Evolutionary conservation across 1,284 basidiomycete genomes (phyloP).

Genomic region (Ceratobasidium sp.): DNA sequence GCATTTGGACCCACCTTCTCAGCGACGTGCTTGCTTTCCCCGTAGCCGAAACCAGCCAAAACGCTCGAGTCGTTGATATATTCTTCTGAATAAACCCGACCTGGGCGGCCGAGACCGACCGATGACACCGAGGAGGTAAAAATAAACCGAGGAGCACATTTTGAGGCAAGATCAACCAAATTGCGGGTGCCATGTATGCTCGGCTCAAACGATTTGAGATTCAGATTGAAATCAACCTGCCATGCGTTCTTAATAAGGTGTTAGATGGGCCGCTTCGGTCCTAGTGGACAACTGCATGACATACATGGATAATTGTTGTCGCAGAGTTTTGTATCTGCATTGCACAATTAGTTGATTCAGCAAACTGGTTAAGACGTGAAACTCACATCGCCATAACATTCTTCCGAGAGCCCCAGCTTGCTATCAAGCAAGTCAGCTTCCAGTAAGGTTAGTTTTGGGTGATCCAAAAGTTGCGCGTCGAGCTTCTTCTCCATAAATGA

Average conservation of each 20-base stretch:
- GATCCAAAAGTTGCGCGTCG: slow-evolving; percentile 2
- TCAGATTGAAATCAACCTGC: slow-evolving; percentile 50
- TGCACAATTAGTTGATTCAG: slow-evolving; percentile 1
- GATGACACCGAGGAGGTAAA: slow-evolving; percentile 48
- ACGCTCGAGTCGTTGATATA: slow-evolving; percentile 27
- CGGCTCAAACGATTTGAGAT: slow-evolving; percentile 48
- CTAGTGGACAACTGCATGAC: slow-evolving; percentile 8
- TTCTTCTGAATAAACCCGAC: slow-evolving; percentile 36
- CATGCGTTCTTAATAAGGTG: slow-evolving; percentile 42
- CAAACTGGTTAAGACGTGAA: not conserved
- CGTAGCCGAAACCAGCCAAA: slow-evolving; percentile 45
- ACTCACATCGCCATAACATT: slow-evolving; percentile 29
- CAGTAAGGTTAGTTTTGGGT: slow-evolving; percentile 26
- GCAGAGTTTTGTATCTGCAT: slow-evolving; percentile 25
- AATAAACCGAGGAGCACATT: slow-evolving; percentile 45
- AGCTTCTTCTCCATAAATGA: slow-evolving; percentile 36
- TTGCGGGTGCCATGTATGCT: slow-evolving; percentile 42
- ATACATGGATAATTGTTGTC: slow-evolving; percentile 42
- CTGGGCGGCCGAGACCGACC: slow-evolving; percentile 32
- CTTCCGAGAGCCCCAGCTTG: slow-evolving; percentile 16
- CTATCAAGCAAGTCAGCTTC: slow-evolving; percentile 26
- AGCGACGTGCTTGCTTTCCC: slow-evolving; percentile 49
- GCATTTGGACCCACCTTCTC: slow-evolving; percentile 37
- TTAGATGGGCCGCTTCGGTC: not conserved
- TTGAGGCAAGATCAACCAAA: slow-evolving; percentile 45